Evolutionary conservation across 2,329 filamentous ascomycete genomes (phyloP), one percentile per base, ranked within the genome.

Genomic region (Coleophoma eucalyptorum): DNA sequence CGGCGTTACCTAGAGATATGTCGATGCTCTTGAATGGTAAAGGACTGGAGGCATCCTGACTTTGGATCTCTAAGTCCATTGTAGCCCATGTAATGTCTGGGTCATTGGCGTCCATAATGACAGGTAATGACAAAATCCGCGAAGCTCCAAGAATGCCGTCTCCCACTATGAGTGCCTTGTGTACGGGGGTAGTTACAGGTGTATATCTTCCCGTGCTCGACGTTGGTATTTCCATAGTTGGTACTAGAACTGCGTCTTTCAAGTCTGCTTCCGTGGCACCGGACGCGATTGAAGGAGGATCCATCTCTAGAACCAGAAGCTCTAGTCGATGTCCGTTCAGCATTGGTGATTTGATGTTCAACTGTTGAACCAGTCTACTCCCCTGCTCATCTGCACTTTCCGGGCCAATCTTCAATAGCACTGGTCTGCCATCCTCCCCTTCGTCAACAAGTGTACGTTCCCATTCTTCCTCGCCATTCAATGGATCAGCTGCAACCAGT

Each of bases 161-260:
- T 0, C 83, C 84, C 8, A 96, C 79, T 10, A 97, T 61, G 15
- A 97, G 69, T 1, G 86, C 83, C 64, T 86, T 89, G 65, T 97
- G 93, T 1, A 97, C 90, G 0, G 93, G 92, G 42, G 90, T 90
- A 6, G 84, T 82, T 40, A 94, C 76, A 15, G 84, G 79, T 12
- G 84, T 83, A 50, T 83, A 78, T 54, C 83, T 76, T 8, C 84
- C 84, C 15, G 80, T 81, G 53, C 76, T 77, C 13, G 86, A 84
- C 5, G 75, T 78, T 2, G 81, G 81, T 40, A 89, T 87, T 18
- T 89, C 83, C 33, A 96, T 78, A 0, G 77, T 78, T 3, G 91
- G 91, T 16, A 90, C 86, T n/a, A 96, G 77, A 12, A 92, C 73
- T 0, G 81, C 75, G 55, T 92, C 86, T 80, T 76, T 4, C 82